Conservation (phyloP, 2,329 filamentous ascomycete species). For the Arachnomyces sp. region DNA sequence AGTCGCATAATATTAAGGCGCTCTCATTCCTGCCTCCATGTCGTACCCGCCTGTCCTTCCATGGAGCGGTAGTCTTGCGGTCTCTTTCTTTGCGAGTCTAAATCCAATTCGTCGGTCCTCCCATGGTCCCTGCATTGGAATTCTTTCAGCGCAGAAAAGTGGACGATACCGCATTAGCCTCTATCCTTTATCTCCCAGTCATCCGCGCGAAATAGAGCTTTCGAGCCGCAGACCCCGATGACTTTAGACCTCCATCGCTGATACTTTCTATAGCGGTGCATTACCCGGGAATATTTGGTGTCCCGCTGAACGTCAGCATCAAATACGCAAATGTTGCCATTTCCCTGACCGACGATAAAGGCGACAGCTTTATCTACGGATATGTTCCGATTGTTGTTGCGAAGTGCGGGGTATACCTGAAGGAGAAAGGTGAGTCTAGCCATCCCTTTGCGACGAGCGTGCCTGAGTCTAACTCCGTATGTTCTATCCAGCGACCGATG, state of each 20-base stretch:
- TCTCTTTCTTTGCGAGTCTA: too few relatives aligned
- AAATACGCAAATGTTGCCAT: conserved; percentile 97
- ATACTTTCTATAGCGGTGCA: conserved; percentile 14
- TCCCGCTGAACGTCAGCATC: conserved; percentile 89
- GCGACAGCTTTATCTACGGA: conserved; percentile 94
- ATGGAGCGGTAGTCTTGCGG: too few relatives aligned
- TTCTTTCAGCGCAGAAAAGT: too few relatives aligned
- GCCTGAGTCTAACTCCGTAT: conserved; percentile 3
- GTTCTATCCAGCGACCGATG: conserved; percentile 63
- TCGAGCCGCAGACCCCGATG: neutral
- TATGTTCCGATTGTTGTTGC: conserved; percentile 98
- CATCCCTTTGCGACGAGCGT: neutral
- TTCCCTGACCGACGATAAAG: conserved; percentile 84
- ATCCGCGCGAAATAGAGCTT: neutral
- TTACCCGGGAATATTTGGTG: conserved; percentile 79
- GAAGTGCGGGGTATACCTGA: conserved; percentile 94
- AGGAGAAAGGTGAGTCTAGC: conserved; percentile 76
- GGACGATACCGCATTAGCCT: too few relatives aligned
- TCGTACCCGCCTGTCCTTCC: too few relatives aligned
- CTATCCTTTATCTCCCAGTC: too few relatives aligned
- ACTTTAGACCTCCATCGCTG: conserved; percentile 1
- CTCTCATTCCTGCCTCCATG: neutral
- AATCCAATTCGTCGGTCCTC: too few relatives aligned
- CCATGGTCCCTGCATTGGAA: too few relatives aligned
- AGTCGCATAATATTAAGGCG: neutral